These are phyloP conservation scores for Microthyrium microscopicum DNA, from an alignment of 2,329 filamentous ascomycete genomes.

Conservation along the genomic window DNA sequence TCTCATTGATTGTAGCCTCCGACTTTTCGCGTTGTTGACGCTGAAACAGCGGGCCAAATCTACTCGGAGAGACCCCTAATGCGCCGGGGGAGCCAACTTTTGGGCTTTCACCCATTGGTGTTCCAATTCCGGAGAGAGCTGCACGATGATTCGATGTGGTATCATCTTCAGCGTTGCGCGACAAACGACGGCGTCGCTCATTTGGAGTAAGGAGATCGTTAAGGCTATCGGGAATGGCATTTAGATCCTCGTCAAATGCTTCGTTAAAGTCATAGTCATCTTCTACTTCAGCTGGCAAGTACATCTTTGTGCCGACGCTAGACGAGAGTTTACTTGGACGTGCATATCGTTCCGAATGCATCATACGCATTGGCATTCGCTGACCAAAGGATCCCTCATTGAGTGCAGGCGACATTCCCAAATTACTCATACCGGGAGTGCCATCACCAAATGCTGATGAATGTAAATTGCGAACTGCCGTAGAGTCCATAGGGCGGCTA, in stretches of 20 bases:
- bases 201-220: slow-evolving; percentile 47
- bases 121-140: slow-evolving; percentile 33
- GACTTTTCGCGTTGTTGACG: background rate
- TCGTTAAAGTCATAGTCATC: slow-evolving; percentile 47
- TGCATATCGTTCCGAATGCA: slow-evolving; percentile 45
- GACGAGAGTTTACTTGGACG: slow-evolving; percentile 42
- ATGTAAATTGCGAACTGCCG: slow-evolving; percentile 41
- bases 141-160: slow-evolving; percentile 28
- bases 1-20: slow-evolving; percentile 22
- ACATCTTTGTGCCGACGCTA: slow-evolving; percentile 35
- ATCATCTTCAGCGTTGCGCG: slow-evolving; percentile 39
- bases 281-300: slow-evolving; percentile 31
- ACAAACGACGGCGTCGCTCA: slow-evolving; percentile 42
- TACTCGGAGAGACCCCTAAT: slow-evolving; percentile 44
- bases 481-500: slow-evolving; percentile 44
- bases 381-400: slow-evolving; percentile 43
- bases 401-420: slow-evolving; percentile 17
- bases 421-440: slow-evolving; percentile 28
- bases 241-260: slow-evolving; percentile 76
- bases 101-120: slow-evolving; percentile 26
- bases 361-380: too few species aligned
- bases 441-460: slow-evolving; percentile 56
- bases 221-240: slow-evolving; percentile 55
- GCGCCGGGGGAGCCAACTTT: slow-evolving; percentile 36
- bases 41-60: slow-evolving; percentile 43